These are phyloP conservation scores for Fusarium oxysporum DNA, from an alignment of 2,329 filamentous ascomycete species.

Conservation along the genomic window DNA sequence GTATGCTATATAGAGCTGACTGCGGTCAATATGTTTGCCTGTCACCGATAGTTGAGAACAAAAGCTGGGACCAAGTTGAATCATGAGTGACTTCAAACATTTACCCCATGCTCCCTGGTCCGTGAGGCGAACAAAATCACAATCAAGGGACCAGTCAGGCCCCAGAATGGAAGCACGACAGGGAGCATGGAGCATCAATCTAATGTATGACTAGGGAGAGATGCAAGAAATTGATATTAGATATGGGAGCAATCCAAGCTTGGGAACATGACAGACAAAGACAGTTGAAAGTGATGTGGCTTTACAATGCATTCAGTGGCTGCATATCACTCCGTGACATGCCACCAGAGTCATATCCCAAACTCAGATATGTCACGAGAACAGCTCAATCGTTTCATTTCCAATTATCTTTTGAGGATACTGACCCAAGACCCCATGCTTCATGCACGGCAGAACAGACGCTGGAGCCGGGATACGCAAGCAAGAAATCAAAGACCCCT, in stretches of 20 bases:
- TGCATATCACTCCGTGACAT: conserved; percentile 12
- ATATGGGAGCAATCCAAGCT: conserved; percentile 5
- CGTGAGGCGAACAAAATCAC: conserved; percentile 35
- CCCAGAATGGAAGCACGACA: conserved; percentile 32
- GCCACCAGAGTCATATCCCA: background rate
- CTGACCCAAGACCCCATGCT: conserved; percentile 9
- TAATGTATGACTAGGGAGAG: conserved; percentile 27
- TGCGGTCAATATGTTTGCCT: background rate
- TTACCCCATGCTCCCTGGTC: conserved; percentile 34
- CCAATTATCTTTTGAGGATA: background rate
- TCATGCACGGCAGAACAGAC: conserved; percentile 33
- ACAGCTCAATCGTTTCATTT: background rate
- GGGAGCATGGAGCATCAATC: conserved; percentile 27
- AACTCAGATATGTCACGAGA: background rate
- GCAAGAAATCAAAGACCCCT: conserved; percentile 37
- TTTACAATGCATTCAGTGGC: conserved; percentile 23
- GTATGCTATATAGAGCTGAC: background rate
- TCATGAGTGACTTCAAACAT: conserved; percentile 17
- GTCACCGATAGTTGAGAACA: background rate
- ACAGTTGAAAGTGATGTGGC: conserved; percentile 16
- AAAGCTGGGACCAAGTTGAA: conserved; percentile 16
- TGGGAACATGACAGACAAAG: conserved; percentile 1
- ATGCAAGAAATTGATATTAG: conserved; percentile 28
- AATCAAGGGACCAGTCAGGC: conserved; percentile 36
- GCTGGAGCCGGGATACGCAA: conserved; percentile 38